These are phyloP conservation scores for Rhizophagus prolifer DNA, from an alignment of 192 early-diverging fungal genomes.

Conservation along the genomic window DNA sequence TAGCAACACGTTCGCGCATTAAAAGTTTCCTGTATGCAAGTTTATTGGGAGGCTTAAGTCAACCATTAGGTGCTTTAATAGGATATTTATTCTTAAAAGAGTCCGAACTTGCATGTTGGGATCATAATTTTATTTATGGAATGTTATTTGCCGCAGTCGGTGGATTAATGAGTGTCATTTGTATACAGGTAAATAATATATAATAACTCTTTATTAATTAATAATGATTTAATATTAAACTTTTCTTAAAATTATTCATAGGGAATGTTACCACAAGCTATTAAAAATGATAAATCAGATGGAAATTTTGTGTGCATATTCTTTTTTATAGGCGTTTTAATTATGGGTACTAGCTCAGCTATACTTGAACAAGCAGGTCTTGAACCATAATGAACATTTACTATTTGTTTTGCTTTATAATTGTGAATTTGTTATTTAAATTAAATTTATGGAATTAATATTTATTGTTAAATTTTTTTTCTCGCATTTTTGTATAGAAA, in stretches of 20 bases:
- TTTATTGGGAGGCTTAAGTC: conserved; percentile 52
- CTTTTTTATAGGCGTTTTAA: conserved; percentile 23
- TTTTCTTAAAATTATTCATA: background rate
- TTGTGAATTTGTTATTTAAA: background rate
- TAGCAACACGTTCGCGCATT: conserved; percentile 44
- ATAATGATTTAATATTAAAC: no score
- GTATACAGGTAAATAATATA: background rate
- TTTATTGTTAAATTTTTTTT: no score
- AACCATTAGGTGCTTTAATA: conserved; percentile 52
- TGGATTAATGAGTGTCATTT: conserved; percentile 24
- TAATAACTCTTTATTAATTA: background rate
- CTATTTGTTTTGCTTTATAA: no score
- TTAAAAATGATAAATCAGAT: conserved; percentile 15
- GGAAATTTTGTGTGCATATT: background rate
- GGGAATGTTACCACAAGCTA: conserved; percentile 26
- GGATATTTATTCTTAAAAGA: conserved; percentile 43
- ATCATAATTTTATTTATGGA: conserved; percentile 19
- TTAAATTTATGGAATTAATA: no score
- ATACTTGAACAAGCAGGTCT: conserved; percentile 2
- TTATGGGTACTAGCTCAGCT: conserved; percentile 12
- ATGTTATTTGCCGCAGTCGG: background rate
- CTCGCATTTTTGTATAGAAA: no score
- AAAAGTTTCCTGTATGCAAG: conserved; percentile 48
- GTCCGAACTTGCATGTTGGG: background rate
- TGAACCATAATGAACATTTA: background rate